These are phyloP conservation scores for Hericium erinaceus DNA, from an alignment of 768 basidiomycete species.

Conservation along the genomic window DNA sequence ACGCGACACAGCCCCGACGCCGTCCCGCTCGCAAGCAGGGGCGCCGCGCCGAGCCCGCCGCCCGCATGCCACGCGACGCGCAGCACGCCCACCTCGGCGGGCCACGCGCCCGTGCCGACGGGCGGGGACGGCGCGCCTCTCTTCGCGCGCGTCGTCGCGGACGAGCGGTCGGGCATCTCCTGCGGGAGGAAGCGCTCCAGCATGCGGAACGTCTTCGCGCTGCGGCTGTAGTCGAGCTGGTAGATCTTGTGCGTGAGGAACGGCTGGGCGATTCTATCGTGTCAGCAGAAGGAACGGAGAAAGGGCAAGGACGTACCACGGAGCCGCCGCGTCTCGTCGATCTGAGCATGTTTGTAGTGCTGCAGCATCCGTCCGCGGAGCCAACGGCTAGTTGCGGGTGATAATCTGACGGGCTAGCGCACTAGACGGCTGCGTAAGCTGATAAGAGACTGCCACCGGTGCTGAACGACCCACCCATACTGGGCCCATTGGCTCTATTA, in stretches of 20 bases:
- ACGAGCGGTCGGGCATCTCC: conserved; percentile 42
- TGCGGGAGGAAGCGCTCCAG: conserved; percentile 76
- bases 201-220: conserved; percentile 71
- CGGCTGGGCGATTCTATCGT: conserved; percentile 33
- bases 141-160: conserved; percentile 27
- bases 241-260: conserved; percentile 75
- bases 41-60: conserved; percentile 51
- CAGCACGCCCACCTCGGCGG: conserved; percentile 67
- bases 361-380: conserved; percentile 74
- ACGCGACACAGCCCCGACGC: conserved; percentile 82
- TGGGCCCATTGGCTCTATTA: conserved; percentile 70
- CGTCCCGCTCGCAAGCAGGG: conserved; percentile 67
- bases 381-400: conserved; percentile 82
- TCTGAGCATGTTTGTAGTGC: conserved; percentile 63
- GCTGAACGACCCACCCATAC: conserved; percentile 60
- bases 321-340: conserved; percentile 61
- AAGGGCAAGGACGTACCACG: conserved; percentile 40
- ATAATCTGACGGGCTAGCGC: conserved; percentile 66
- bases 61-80: conserved; percentile 76
- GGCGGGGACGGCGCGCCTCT: conserved; percentile 23
- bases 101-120: conserved; percentile 61
- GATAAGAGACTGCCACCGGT: background rate
- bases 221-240: conserved; percentile 81
- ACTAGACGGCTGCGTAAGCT: conserved; percentile 32
- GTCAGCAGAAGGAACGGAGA: background rate